Percentiles rank a stretch among this genome's conserved stretches.
Evolutionary conservation across 2,329 filamentous ascomycete species (phyloP).

Genomic region (Colletotrichum sp.): DNA sequence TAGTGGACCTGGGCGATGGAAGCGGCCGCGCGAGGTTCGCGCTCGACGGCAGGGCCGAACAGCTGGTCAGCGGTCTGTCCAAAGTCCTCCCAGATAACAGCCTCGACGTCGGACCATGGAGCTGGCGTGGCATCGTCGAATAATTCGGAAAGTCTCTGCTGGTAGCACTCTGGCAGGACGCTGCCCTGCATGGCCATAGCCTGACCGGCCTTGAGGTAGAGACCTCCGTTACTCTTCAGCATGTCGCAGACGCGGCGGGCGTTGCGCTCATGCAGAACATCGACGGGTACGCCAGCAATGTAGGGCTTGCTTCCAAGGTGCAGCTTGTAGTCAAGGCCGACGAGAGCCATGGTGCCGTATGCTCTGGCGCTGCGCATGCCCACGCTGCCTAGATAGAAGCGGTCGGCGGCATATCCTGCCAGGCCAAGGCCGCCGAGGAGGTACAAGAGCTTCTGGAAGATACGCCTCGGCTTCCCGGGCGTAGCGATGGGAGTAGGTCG

Average conservation of each 20-base stretch:
- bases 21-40: slow-evolving; percentile 52
- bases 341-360: slow-evolving; percentile 25
- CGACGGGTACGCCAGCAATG: background rate
- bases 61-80: slow-evolving; percentile 62
- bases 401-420: background rate
- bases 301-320: slow-evolving; percentile 64
- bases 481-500: background rate
- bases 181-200: slow-evolving; percentile 75
- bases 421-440: background rate
- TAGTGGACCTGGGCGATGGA: slow-evolving; percentile 76
- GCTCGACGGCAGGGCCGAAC: slow-evolving; percentile 46
- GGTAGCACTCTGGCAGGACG: slow-evolving; percentile 70
- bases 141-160: slow-evolving; percentile 72
- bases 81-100: slow-evolving; percentile 70
- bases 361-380: slow-evolving; percentile 8
- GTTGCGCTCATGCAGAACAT: slow-evolving; percentile 65
- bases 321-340: slow-evolving; percentile 73
- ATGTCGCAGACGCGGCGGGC: slow-evolving; percentile 68
- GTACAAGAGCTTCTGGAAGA: background rate
- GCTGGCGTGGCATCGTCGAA: slow-evolving; percentile 76
- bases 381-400: slow-evolving; percentile 23
- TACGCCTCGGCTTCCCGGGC: background rate
- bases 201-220: slow-evolving; percentile 76
- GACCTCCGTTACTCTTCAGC: slow-evolving; percentile 67
- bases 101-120: slow-evolving; percentile 66